Base-by-base conservation (phyloP, 2,329 filamentous ascomycete species). In the Fusarium temperatum region DNA sequence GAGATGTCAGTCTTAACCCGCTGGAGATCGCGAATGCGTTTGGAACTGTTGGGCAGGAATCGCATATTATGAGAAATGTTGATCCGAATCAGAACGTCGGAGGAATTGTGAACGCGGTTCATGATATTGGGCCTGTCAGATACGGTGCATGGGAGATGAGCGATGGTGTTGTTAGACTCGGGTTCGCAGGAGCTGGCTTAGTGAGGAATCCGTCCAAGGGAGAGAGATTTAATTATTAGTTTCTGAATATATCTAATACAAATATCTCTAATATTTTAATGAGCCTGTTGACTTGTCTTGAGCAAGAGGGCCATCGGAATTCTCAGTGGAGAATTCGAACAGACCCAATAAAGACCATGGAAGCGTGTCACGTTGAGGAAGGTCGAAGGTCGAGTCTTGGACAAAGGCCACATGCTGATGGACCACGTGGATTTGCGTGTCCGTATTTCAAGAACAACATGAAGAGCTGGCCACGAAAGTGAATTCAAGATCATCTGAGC, bases 11-110 rank as follows among this genome's bases (percentile, higher is more conserved):
- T 32, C 41, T 77, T 1, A 77, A 73, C 15, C 75, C 75, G 1
- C 50, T 77, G 1, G 75, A 77, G 53, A 71, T 77, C 14, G 75
- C 75, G 5, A 77, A 77, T 39, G 75, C 75, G 8, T 77, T 77
- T 44, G 73, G 73, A 14, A 74, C 64, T 1, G 50, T 72, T 10
- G 59, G 45, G 1, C 57, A 76, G 6, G 70, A 77, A 26, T 48
- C 70, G 8, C 73, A 74, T 44, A 54, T 77, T 7, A 73, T 77
- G 67, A 50, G 42, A 7, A 62, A 66, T 3, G 61, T 77, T 3
- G 73, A 77, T 42, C 75, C 75, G 12, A 77, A 77, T 18, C 69
- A 73, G 9, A 63, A 63, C 4, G 75, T 75, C 0, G 64, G 53
- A 5, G 70, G 70, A 0, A 75, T 77, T 22, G 75, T 74, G 2